A percentile compares a stretch with the other conserved stretches of the same genome.
Conservation (phyloP, 1,284 basidiomycete species). For the Cutaneotrichosporon cutaneum region DNA sequence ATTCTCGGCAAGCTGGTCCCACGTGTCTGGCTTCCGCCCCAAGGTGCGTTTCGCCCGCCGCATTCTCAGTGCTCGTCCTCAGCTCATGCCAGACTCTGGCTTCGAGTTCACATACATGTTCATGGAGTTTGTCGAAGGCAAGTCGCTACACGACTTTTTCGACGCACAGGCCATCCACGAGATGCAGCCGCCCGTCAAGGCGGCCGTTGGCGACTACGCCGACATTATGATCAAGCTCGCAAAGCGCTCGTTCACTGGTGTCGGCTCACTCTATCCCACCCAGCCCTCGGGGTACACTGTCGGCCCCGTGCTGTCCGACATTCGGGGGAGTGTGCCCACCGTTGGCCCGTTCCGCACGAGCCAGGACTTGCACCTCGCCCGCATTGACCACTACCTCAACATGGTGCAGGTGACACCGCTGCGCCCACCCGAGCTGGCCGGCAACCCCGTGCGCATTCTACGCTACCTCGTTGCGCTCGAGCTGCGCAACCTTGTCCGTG, state of each 20-base stretch:
- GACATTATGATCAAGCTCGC: slow-evolving; percentile 13
- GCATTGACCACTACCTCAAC: slow-evolving; percentile 9
- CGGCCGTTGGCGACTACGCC: slow-evolving; percentile 6
- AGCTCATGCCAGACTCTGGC: neutral
- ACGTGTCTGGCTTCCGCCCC: neutral
- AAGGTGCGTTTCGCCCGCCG: neutral
- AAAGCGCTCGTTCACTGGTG: neutral
- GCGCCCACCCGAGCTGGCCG: slow-evolving; percentile 8
- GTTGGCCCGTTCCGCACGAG: slow-evolving; percentile 8
- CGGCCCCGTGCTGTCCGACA: slow-evolving; percentile 1
- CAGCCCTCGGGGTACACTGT: neutral
- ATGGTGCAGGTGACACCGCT: slow-evolving; percentile 9
- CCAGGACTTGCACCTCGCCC: slow-evolving; percentile 10
- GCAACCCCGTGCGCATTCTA: slow-evolving; percentile 7
- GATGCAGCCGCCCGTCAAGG: neutral
- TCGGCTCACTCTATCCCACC: slow-evolving; percentile 9
- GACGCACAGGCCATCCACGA: slow-evolving; percentile 3
- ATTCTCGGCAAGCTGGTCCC: neutral
- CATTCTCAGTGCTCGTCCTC: neutral
- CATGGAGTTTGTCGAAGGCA: slow-evolving; percentile 9
- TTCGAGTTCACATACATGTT: slow-evolving; percentile 6
- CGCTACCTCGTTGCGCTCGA: slow-evolving; percentile 11
- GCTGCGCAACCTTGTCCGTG: slow-evolving; percentile 7
- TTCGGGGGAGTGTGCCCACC: slow-evolving; percentile 7
- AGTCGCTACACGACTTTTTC: slow-evolving; percentile 13